Evolutionary conservation across 768 basidiomycete species (phyloP).

Genomic region (Russula olivacea): DNA sequence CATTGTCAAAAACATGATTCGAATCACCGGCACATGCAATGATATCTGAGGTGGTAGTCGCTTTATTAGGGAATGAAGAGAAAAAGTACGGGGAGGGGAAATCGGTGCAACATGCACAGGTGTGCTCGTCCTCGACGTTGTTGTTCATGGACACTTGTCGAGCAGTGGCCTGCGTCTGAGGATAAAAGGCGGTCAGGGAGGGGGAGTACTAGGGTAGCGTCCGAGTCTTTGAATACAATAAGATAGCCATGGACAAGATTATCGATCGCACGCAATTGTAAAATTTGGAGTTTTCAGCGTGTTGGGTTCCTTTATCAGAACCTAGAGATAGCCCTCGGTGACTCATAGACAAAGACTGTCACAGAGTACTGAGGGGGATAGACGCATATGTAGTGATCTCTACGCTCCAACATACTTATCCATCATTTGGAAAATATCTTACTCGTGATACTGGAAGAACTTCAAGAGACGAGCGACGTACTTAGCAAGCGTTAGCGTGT

Average conservation of each 20-base stretch:
- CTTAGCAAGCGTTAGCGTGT: too few species aligned
- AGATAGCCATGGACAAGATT: constrained; percentile 20
- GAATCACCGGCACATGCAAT: constrained; percentile 11
- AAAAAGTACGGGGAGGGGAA: not conserved
- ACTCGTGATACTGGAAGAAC: too few species aligned
- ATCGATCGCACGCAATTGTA: constrained; percentile 20
- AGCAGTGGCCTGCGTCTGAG: constrained; percentile 14
- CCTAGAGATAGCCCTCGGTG: too few species aligned
- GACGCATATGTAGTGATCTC: too few species aligned
- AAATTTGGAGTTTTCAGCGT: not conserved
- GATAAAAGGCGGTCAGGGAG: not conserved
- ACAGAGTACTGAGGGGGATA: too few species aligned
- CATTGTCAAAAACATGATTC: constrained; percentile 19
- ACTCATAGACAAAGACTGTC: too few species aligned
- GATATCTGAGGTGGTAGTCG: constrained; percentile 2
- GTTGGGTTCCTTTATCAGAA: too few species aligned
- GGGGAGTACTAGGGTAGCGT: not conserved
- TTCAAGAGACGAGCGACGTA: too few species aligned
- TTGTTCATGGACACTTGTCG: not conserved
- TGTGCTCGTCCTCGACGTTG: not conserved
- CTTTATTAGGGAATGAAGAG: not conserved
- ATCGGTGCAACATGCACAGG: constrained; percentile 1
- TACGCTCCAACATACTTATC: too few species aligned
- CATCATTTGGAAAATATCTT: too few species aligned
- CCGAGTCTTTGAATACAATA: constrained; percentile 17